These are phyloP conservation scores for Hanseniaspora lachancei DNA, from an alignment of 805 yeast genomes.

Conservation along the genomic window DNA sequence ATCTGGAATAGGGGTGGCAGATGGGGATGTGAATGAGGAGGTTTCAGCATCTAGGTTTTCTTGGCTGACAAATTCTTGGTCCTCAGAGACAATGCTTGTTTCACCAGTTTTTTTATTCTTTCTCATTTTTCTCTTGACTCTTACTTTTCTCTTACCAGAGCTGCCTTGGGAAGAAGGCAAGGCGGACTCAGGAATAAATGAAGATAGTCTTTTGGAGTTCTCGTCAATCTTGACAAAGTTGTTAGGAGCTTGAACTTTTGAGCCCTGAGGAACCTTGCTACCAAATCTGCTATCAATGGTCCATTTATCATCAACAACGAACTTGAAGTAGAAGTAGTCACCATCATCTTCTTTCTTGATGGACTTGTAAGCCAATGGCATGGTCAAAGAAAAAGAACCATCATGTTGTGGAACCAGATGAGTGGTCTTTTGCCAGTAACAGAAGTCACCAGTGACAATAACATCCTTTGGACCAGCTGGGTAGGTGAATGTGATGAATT, in stretches of 20 bases:
- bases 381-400: slow-evolving; percentile 39
- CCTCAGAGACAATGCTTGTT: slow-evolving; percentile 27
- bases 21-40: neutral
- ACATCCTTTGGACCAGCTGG: slow-evolving; percentile 45
- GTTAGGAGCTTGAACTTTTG: slow-evolving; percentile 31
- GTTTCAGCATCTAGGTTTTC: slow-evolving; percentile 15
- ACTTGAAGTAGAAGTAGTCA: slow-evolving; percentile 36
- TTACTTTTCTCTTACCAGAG: slow-evolving; percentile 22
- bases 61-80: slow-evolving; percentile 19
- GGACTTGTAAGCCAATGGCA: slow-evolving; percentile 43
- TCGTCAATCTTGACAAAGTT: slow-evolving; percentile 26
- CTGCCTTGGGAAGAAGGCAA: slow-evolving; percentile 13
- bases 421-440: slow-evolving; percentile 49
- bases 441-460: slow-evolving; percentile 58
- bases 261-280: slow-evolving; percentile 34
- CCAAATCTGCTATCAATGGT: slow-evolving; percentile 29
- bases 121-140: slow-evolving; percentile 30
- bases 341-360: slow-evolving; percentile 18
- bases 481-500: slow-evolving; percentile 26
- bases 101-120: slow-evolving; percentile 33
- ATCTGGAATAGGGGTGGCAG: neutral
- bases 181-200: slow-evolving; percentile 19
- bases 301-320: slow-evolving; percentile 64
- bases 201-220: slow-evolving; percentile 13
- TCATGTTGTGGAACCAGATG: slow-evolving; percentile 47